A percentile compares a stretch with the other conserved stretches of the same genome.
Conservation (phyloP, 2,329 filamentous ascomycete genomes). For the Epichloe coenophiala region DNA sequence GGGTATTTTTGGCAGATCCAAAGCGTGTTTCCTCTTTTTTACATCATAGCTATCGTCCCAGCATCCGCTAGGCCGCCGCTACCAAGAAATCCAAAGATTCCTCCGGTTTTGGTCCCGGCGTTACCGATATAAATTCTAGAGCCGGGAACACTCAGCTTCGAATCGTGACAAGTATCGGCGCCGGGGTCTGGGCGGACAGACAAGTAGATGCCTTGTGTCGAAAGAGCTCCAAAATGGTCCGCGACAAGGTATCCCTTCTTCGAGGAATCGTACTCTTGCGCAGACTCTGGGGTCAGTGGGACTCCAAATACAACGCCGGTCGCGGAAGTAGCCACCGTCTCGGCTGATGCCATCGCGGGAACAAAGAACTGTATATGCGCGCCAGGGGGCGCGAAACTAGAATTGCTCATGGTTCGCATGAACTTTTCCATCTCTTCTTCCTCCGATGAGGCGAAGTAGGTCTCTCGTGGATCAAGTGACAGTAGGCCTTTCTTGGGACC, state of each 20-base stretch:
- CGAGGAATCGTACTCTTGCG: neutral
- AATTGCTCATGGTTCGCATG: slow-evolving; percentile 31
- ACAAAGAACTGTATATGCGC: slow-evolving; percentile 56
- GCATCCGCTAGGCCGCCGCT: slow-evolving; percentile 6
- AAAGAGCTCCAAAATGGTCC: slow-evolving; percentile 47
- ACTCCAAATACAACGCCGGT: slow-evolving; percentile 21
- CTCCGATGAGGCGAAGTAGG: slow-evolving; percentile 30
- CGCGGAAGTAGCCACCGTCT: slow-evolving; percentile 10
- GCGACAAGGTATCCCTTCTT: slow-evolving; percentile 2
- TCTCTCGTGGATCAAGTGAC: slow-evolving; percentile 59
- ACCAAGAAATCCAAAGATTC: slow-evolving; percentile 1
- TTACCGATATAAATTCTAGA: slow-evolving; percentile 16
- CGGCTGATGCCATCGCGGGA: slow-evolving; percentile 15
- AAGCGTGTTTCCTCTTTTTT: neutral
- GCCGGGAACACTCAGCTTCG: slow-evolving; percentile 22
- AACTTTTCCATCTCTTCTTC: slow-evolving; percentile 41
- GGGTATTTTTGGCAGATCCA: neutral
- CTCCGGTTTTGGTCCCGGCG: neutral
- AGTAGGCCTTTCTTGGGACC: slow-evolving; percentile 66
- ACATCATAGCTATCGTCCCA: slow-evolving; percentile 6
- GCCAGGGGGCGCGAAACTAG: slow-evolving; percentile 46
- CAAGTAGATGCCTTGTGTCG: slow-evolving; percentile 48
- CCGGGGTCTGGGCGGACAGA: slow-evolving; percentile 11
- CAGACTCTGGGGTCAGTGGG: slow-evolving; percentile 9
- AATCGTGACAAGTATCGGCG: slow-evolving; percentile 8